A percentile compares a stretch with the other conserved stretches of the same genome.
Evolutionary conservation across 2,329 filamentous ascomycete species (phyloP).

Genomic region (Paecilomyces sp.): DNA sequence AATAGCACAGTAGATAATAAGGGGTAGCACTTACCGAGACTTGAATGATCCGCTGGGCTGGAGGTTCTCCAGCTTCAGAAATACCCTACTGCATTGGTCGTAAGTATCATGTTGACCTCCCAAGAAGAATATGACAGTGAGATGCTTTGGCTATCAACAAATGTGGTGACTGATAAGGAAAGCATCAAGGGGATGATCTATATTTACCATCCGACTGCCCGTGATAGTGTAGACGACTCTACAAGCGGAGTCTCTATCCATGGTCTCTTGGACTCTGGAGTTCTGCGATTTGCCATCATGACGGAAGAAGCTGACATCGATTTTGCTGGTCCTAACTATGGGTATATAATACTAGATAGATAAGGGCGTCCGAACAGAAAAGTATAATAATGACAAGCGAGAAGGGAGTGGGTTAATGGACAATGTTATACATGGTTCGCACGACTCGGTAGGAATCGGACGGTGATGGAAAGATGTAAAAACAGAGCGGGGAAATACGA

Average conservation of each 20-base stretch:
- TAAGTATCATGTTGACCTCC: constrained; percentile 24
- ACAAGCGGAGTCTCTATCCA: constrained; percentile 69
- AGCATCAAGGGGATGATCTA: background rate
- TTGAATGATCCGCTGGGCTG: constrained; percentile 86
- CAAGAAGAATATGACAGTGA: background rate
- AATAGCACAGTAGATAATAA: constrained; percentile 9
- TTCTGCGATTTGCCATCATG: constrained; percentile 31
- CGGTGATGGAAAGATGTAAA: background rate
- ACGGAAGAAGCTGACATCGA: background rate
- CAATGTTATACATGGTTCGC: background rate
- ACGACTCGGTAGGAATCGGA: background rate
- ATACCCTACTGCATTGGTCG: constrained; percentile 53
- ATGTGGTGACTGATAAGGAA: background rate
- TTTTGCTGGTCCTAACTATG: background rate
- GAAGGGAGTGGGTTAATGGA: constrained; percentile 3
- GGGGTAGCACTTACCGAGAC: constrained; percentile 43
- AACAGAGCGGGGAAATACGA: background rate
- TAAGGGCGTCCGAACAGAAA: background rate
- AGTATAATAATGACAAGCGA: constrained; percentile 3
- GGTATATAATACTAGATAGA: background rate
- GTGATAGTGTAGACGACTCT: constrained; percentile 59
- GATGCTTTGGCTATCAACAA: background rate
- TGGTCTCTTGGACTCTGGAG: constrained; percentile 35
- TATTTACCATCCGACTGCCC: constrained; percentile 63
- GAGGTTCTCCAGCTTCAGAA: constrained; percentile 77